phyloP scores from a whole-genome alignment of 495 filamentous ascomycete genomes.

The Pseudomonodictys pantanalensis region DNA sequence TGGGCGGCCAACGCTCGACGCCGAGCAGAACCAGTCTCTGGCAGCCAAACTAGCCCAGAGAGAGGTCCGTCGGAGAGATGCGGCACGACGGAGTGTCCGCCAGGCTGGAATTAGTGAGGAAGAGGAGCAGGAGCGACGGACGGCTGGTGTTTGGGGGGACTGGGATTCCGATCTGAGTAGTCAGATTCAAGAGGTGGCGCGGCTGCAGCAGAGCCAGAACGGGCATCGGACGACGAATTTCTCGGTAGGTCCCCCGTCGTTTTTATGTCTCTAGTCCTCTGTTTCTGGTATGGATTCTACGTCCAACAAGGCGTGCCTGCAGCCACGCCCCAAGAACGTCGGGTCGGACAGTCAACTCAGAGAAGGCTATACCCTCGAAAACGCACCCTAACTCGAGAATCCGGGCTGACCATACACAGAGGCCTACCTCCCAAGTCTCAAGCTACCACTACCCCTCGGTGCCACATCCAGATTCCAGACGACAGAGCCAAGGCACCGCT shows the following conservation, averaged over 20 bases:
- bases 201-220: constrained; percentile 22
- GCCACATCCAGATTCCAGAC: constrained; percentile 19
- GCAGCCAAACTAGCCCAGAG: constrained; percentile 73
- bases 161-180: constrained; percentile 46
- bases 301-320: too few species aligned
- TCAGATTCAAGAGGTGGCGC: constrained; percentile 24
- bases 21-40: constrained; percentile 67
- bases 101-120: constrained; percentile 54
- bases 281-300: too few species aligned
- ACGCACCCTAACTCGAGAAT: too few species aligned
- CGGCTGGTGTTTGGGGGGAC: constrained; percentile 56
- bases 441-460: constrained; percentile 33
- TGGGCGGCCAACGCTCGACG: constrained; percentile 52
- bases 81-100: constrained; percentile 53
- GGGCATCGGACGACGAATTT: constrained; percentile 13
- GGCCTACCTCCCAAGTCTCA: constrained; percentile 13
- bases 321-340: too few species aligned
- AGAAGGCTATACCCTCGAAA: too few species aligned
- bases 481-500: not conserved
- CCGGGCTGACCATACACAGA: constrained; percentile 8
- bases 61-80: constrained; percentile 68
- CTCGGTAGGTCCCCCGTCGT: constrained; percentile 1
- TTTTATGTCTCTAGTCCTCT: too few species aligned
- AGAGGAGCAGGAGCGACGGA: constrained; percentile 36
- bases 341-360: too few species aligned